Base-by-base conservation (phyloP, 768 basidiomycete species). In the Naganishia friedmannii region DNA sequence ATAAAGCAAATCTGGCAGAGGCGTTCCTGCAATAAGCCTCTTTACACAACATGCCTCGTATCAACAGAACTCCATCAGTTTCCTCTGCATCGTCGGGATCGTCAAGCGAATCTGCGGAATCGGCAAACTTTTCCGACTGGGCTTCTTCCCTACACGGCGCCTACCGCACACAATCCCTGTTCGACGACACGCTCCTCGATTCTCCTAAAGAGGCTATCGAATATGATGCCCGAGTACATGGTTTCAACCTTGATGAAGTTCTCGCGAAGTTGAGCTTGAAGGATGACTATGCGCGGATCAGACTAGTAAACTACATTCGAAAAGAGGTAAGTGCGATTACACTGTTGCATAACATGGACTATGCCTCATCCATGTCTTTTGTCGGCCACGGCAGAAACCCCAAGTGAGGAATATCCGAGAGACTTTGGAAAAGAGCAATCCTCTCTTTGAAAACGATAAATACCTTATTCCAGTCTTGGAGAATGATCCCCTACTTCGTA, bases 401-500 rank as follows among this genome's bases (percentile, higher is more conserved):
- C 60, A 63, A 63, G 45, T n/a, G 3, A 39, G 32, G 21, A 29
- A 26, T 9, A 9, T 84, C 51, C 82, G 87, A 17, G 73, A 77
- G n/a, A 76, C 76, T 53, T 75, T 91, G 67, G 85, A 84, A 34
- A 87, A 87, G 26, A 77, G 81, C 0, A 90, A 91, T 77, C 65
- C 84, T 0, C 85, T 92, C 74, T 86, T 94, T 71, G 78, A 83
- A 15, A 86, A 88, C 9, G 94, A 98, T 76, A 86, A 86, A 67
- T 91, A 91, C 76, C 86, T 98, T 26, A 85, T 86, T 48, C 95
- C 95, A 1, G 87, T 86, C 32, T 73, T 96, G 53, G 88, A 90
- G 75, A 89, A 93, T 74, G 95, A 97, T 77, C 90, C 92, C 1
- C 82, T 96, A 15, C 88, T 98, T 28, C 91, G 95, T 96, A 76